Percentiles rank a stretch among this genome's conserved stretches.
Conservation (phyloP, 2,329 filamentous ascomycete genomes). For the Pseudogymnoascus sp. region DNA sequence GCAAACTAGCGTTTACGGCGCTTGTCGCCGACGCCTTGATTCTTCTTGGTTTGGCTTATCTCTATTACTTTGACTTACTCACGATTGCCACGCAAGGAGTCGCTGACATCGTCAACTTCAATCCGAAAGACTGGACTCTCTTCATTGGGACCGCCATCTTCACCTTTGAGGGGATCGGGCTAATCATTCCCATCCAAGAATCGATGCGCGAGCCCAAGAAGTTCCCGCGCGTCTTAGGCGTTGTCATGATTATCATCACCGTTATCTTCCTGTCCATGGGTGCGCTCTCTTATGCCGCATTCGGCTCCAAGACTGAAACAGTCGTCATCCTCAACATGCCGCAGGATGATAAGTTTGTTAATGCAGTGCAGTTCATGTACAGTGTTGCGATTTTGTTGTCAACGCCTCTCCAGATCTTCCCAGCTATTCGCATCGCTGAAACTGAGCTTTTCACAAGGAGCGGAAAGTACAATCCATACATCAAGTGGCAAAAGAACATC, state of each 20-base stretch:
- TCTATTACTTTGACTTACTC: slow-evolving; percentile 90
- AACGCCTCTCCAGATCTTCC: slow-evolving; percentile 93
- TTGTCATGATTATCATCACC: slow-evolving; percentile 93
- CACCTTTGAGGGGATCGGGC: slow-evolving; percentile 93
- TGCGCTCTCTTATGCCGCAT: slow-evolving; percentile 89
- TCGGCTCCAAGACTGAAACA: slow-evolving; percentile 89
- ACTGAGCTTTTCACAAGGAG: slow-evolving; percentile 89
- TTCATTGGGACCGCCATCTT: slow-evolving; percentile 97
- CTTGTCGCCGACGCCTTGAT: slow-evolving; percentile 93
- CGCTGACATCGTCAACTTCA: slow-evolving; percentile 84
- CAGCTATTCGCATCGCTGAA: slow-evolving; percentile 91
- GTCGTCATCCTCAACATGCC: slow-evolving; percentile 94
- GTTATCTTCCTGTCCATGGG: slow-evolving; percentile 85
- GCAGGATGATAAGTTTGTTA: slow-evolving; percentile 91
- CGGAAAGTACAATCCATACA: slow-evolving; percentile 94
- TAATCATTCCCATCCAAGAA: slow-evolving; percentile 96
- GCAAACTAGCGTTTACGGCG: slow-evolving; percentile 91
- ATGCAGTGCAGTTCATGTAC: slow-evolving; percentile 92
- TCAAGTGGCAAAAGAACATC: slow-evolving; percentile 99
- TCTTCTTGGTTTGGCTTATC: slow-evolving; percentile 78
- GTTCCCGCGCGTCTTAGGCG: slow-evolving; percentile 79
- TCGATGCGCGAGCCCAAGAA: slow-evolving; percentile 88
- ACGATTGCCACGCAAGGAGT: slow-evolving; percentile 66
- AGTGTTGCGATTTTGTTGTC: slow-evolving; percentile 95
- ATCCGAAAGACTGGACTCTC: slow-evolving; percentile 83